Evolutionary conservation across 805 yeast genomes (phyloP), one percentile per base, ranked within the genome.

Genomic region (Yarrowia sp.): DNA sequence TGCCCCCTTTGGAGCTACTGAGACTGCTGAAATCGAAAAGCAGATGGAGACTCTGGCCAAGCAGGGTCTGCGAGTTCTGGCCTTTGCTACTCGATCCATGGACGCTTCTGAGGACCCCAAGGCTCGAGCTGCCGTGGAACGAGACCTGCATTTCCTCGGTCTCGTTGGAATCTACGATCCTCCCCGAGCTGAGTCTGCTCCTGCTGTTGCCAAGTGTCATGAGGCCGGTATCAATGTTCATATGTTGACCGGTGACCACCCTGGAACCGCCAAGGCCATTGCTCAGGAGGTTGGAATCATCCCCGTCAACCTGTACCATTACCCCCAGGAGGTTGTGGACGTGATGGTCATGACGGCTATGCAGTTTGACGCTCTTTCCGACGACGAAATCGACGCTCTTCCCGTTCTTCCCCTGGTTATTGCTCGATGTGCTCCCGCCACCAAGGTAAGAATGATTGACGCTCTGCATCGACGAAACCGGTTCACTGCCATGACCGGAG

Each of bases 221-320:
- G 78, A 74, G 55, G 93, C 93, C 14, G 93, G 93, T 67, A 86
- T 88, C 69, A 84, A 86, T 68, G 92, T 88, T 51, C 90, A 86
- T 70, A 88, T 88, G 93, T 81, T 89, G 44, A 88, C 93, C 17
- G 93, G 93, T 68, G 93, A 88, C 73, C 91, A 87, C 71, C 89
- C 88, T 9, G 87, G 87, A 41, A 88, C 93, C 47, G 93, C 93
- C 15, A 78, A 79, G 66, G 90, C 92, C 4, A 88, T 88, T 78
- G 92, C 93, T 15, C 86, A 85, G 73, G 92, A 88, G 73, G 92
- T 88, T 60, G 92, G 92, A 14, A 88, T 88, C 67, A 74, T 88
- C 38, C 91, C 92, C 9, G 80, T 77, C 60, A 82, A 88, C 74
- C 73, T 85, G 71, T 80, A 80, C 68, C 83, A 83, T 68, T 85